Percentiles rank a stretch among this genome's conserved stretches.
Evolutionary conservation across 768 basidiomycete genomes (phyloP).

Genomic region (Calocybe gangraenosa): DNA sequence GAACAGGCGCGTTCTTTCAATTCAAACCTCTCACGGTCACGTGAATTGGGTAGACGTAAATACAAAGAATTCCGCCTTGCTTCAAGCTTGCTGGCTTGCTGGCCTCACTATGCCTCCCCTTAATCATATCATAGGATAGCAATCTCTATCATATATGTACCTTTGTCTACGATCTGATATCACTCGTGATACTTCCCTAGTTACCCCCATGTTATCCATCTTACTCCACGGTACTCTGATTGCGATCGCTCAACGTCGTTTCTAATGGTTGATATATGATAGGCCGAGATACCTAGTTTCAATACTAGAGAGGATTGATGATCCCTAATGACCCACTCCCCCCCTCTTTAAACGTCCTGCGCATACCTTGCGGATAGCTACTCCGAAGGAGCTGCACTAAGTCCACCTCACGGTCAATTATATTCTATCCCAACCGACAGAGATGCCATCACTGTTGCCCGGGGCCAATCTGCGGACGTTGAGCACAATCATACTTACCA

Average conservation of each 20-base stretch:
- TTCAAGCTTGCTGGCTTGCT: no score
- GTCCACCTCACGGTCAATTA: constrained; percentile 44
- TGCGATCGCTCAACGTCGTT: constrained; percentile 31
- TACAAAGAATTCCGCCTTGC: no score
- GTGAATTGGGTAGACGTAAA: no score
- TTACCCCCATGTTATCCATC: constrained; percentile 26
- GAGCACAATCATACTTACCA: no score
- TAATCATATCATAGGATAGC: no score
- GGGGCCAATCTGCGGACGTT: constrained; percentile 29
- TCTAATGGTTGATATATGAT: constrained; percentile 30
- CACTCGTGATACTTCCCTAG: no score
- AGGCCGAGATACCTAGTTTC: constrained; percentile 35
- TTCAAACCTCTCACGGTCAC: constrained; percentile 24
- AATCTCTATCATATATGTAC: no score
- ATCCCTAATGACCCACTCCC: constrained; percentile 42
- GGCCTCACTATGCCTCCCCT: no score
- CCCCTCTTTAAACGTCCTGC: constrained; percentile 35
- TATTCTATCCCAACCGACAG: constrained; percentile 24
- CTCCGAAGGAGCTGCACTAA: constrained; percentile 26
- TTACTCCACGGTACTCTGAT: constrained; percentile 28
- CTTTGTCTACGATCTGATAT: no score
- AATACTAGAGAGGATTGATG: constrained; percentile 45
- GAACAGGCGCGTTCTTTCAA: constrained; percentile 19
- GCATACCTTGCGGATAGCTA: constrained; percentile 37
- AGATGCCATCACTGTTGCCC: constrained; percentile 32